A percentile compares a stretch with the other conserved stretches of the same genome.
These are phyloP conservation scores for Entophlyctis luteolus DNA, from an alignment of 192 early-diverging fungal genomes.

Conservation along the genomic window DNA sequence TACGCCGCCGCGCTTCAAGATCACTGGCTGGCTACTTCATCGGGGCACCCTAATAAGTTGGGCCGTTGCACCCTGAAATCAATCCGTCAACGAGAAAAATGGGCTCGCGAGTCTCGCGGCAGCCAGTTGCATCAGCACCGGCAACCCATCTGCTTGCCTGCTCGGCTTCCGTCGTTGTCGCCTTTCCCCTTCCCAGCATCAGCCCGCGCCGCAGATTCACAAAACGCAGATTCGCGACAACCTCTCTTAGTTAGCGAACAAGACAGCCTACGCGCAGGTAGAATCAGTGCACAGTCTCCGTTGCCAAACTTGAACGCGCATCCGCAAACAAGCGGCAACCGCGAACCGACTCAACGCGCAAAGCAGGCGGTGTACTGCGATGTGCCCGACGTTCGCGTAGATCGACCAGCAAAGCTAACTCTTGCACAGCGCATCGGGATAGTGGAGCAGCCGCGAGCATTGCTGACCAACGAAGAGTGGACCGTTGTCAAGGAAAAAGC, in stretches of 20 bases:
- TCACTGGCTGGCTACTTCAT: neutral
- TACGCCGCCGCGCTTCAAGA: constrained; percentile 10
- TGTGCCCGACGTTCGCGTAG: too few relatives aligned
- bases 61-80: too few relatives aligned
- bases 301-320: too few relatives aligned
- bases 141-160: neutral
- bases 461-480: neutral
- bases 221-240: too few relatives aligned
- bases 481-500: constrained; percentile 6
- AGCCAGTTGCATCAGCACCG: too few relatives aligned
- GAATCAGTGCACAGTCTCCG: too few relatives aligned
- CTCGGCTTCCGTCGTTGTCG: neutral
- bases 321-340: too few relatives aligned
- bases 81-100: constrained; percentile 18
- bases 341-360: too few relatives aligned
- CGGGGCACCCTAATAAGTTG: too few relatives aligned
- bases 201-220: too few relatives aligned
- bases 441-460: neutral
- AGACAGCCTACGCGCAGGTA: neutral
- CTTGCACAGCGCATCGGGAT: constrained; percentile 12
- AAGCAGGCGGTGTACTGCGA: too few relatives aligned
- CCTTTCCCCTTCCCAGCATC: neutral
- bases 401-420: neutral
- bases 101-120: neutral
- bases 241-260: too few relatives aligned